These are phyloP conservation scores for Populus euphratica DNA, from an alignment of 345 rosid genomes.

Conservation along the genomic window DNA sequence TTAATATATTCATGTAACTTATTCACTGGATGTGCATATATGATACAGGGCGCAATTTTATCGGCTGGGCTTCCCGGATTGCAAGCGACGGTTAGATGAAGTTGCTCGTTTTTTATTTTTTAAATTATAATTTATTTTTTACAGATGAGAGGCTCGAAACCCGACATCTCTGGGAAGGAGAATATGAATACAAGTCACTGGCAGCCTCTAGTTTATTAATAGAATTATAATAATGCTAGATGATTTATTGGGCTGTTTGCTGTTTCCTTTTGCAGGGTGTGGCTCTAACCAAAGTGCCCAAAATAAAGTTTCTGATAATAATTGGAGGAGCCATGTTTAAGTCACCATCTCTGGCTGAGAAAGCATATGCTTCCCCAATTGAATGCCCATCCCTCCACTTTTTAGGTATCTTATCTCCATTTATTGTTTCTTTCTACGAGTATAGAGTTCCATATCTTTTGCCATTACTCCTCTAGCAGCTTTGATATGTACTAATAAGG, in stretches of 20 bases:
- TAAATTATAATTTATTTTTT: not conserved
- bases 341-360: constrained; percentile 42
- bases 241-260: not conserved
- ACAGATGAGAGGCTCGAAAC: no score
- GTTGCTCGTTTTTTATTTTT: not conserved
- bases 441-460: not conserved
- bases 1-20: no score
- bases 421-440: no score
- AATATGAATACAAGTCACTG: no score
- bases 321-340: constrained; percentile 74
- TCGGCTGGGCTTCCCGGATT: constrained; percentile 69
- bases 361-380: constrained; percentile 58
- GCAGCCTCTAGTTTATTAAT: not conserved
- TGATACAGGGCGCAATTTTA: constrained; percentile 65
- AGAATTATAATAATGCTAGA: no score
- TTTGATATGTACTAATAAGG: not conserved
- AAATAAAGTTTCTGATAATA: constrained; percentile 59
- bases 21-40: not conserved
- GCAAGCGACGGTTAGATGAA: constrained; percentile 55
- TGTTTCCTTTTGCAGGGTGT: constrained; percentile 44
- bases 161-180: no score
- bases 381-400: constrained; percentile 67
- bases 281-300: constrained; percentile 66
- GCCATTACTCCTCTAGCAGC: not conserved
- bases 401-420: constrained; percentile 40